Conservation (phyloP, 768 basidiomycete genomes). For the Agaricus blazei region DNA sequence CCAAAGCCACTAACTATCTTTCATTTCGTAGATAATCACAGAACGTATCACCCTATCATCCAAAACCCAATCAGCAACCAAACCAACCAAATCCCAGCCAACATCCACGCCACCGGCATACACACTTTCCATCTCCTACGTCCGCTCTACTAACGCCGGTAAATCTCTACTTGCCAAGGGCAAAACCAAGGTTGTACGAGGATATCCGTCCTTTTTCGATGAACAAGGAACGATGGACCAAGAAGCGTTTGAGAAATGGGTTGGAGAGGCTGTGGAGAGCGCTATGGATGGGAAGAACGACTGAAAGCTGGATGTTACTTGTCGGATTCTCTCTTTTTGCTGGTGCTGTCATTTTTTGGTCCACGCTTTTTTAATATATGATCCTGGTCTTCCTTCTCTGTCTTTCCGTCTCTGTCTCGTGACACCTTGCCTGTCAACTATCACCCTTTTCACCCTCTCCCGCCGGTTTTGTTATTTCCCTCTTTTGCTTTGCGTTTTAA, state of each 20-base stretch:
- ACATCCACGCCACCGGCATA: constrained; percentile 54
- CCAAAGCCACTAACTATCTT: neutral
- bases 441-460: too few relatives aligned
- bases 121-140: constrained; percentile 59
- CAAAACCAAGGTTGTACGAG: constrained; percentile 48
- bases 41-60: constrained; percentile 83
- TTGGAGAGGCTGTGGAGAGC: constrained; percentile 65
- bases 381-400: too few relatives aligned
- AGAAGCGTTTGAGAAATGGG: constrained; percentile 72
- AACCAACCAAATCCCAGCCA: constrained; percentile 19
- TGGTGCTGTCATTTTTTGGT: too few relatives aligned
- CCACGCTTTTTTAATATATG: too few relatives aligned
- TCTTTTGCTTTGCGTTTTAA: too few relatives aligned
- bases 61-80: constrained; percentile 52
- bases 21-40: constrained; percentile 66
- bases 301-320: constrained; percentile 15
- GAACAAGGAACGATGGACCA: constrained; percentile 75
- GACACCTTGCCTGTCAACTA: too few relatives aligned
- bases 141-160: constrained; percentile 78
- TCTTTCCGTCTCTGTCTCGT: too few relatives aligned
- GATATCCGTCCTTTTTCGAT: constrained; percentile 78
- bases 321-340: too few relatives aligned
- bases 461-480: too few relatives aligned
- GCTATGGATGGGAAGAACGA: constrained; percentile 66
- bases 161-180: constrained; percentile 79